Base-by-base conservation (phyloP, 179 eudicot species). In the Drosera spatulata region DNA sequence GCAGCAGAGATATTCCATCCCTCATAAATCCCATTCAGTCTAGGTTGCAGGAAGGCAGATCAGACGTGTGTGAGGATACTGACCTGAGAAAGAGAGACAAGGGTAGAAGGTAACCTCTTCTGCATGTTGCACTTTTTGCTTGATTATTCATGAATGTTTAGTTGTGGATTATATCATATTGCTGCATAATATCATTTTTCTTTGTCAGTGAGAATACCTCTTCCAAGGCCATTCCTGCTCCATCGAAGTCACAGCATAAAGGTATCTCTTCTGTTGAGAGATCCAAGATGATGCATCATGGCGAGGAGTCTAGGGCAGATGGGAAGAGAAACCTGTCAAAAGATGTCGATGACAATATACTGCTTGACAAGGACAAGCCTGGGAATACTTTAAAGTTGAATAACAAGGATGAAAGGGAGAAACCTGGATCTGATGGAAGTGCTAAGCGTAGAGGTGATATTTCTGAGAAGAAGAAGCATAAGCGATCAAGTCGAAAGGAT, bases 381-480 rank as follows among this genome's bases (percentile, higher is more conserved):
- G 82, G 62, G 55, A 40, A 73, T 50, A 33, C 70, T 49, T 61
- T 68, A 37, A 82, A 78, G 61, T 53, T 58, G 7, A 63, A 61
- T 12, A 78, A 69, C 61, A 79, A 72, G 53, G 72, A 60, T 56
- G 72, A 72, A 64, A 68, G 49, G 67, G 78, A 80, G 54, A 75
- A 68, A 50, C 72, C 69, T 39, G 83, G 62, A 14, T 79, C 80
- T 33, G 86, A 76, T 63, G 85, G 70, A 65, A 82, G 77, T 74
- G 86, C 74, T 51, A 81, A 77, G 66, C 79, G 56, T 42, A 80
- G 62, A 63, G 62, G 45, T 59, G 80, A 71, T 67, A 71, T 60
- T 67, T 61, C 71, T 68, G 87, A 66, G 48, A 90, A 78, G 77
- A 80, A 86, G 75, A 93, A 90, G 77, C 90, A 77, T 59, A 80